Evolutionary conservation across 306 rosid species (phyloP).

Genomic region (Hippophae gyantsensis): DNA sequence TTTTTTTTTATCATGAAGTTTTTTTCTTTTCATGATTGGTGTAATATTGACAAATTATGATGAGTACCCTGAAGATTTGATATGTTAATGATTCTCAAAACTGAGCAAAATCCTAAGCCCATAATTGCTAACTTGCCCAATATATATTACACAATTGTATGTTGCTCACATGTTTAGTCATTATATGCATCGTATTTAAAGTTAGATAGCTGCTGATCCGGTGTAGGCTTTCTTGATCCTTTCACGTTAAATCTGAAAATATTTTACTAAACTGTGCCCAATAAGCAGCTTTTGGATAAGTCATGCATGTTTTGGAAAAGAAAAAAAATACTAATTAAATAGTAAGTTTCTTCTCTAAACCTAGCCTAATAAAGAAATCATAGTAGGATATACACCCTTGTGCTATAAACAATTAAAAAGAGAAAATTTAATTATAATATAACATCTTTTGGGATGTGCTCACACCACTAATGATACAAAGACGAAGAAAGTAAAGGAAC

Average conservation of each 20-base stretch:
- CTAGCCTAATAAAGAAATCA: no score
- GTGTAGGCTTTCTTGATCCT: not conserved
- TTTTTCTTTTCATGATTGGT: conserved; percentile 12
- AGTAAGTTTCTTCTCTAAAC: no score
- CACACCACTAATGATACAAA: conserved; percentile 36
- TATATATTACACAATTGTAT: no score
- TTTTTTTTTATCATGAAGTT: not conserved
- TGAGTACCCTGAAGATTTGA: conserved; percentile 12
- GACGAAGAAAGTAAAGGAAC: conserved; percentile 20
- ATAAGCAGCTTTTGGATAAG: no score
- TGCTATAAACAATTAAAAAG: not conserved
- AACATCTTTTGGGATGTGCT: conserved; percentile 32
- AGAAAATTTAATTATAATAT: conserved; percentile 13
- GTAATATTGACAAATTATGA: conserved; percentile 16
- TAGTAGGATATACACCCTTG: no score
- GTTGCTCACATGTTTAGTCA: not conserved
- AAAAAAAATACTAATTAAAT: no score
- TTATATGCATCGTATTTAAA: conserved; percentile 9
- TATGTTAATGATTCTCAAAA: conserved; percentile 32
- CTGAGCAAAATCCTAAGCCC: conserved; percentile 6
- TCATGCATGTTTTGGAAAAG: no score
- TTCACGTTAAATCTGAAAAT: conserved; percentile 4
- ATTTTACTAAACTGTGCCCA: not conserved
- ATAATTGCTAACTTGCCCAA: not conserved
- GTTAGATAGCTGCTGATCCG: not conserved